A percentile compares a stretch with the other conserved stretches of the same genome.
Evolutionary conservation across 192 early-diverging fungal species (phyloP).

Genomic region (Coemansia sp.): DNA sequence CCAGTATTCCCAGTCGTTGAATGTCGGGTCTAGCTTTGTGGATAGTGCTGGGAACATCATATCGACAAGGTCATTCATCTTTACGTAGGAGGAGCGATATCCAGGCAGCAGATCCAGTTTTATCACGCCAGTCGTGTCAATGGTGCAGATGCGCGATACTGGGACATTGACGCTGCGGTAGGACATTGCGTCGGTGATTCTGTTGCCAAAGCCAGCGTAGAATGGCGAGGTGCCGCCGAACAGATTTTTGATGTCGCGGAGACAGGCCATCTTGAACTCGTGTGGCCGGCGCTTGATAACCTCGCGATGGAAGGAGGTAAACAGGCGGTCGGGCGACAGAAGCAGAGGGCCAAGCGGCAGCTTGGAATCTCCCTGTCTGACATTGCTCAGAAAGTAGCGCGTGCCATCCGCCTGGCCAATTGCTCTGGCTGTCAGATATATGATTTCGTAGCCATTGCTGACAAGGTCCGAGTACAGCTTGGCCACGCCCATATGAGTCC

Average conservation of each 20-base stretch:
- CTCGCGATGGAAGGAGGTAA: conserved; percentile 91
- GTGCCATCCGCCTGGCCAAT: conserved; percentile 95
- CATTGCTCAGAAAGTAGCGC: conserved; percentile 85
- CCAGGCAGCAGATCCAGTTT: conserved; percentile 84
- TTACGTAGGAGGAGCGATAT: conserved; percentile 85
- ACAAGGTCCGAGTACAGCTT: conserved; percentile 93
- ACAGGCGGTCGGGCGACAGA: conserved; percentile 92
- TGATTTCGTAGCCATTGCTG: conserved; percentile 92
- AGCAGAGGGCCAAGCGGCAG: conserved; percentile 94
- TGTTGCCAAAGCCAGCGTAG: conserved; percentile 96
- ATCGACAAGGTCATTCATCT: conserved; percentile 92
- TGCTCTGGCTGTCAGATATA: conserved; percentile 93
- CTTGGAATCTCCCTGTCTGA: conserved; percentile 84
- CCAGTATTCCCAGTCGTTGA: conserved; percentile 88
- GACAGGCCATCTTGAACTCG: conserved; percentile 95
- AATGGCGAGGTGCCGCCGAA: conserved; percentile 86
- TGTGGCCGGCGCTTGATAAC: conserved; percentile 94
- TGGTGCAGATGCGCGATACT: conserved; percentile 92
- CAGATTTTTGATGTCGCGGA: conserved; percentile 85
- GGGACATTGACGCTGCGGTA: conserved; percentile 95
- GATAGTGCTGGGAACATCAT: conserved; percentile 85
- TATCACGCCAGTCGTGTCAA: conserved; percentile 88
- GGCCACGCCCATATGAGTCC: conserved; percentile 97
- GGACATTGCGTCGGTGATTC: conserved; percentile 95
- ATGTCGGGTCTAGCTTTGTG: conserved; percentile 65